phyloP scores from a whole-genome alignment of 2,329 filamentous ascomycete genomes.

The Colletotrichum costaricense region DNA sequence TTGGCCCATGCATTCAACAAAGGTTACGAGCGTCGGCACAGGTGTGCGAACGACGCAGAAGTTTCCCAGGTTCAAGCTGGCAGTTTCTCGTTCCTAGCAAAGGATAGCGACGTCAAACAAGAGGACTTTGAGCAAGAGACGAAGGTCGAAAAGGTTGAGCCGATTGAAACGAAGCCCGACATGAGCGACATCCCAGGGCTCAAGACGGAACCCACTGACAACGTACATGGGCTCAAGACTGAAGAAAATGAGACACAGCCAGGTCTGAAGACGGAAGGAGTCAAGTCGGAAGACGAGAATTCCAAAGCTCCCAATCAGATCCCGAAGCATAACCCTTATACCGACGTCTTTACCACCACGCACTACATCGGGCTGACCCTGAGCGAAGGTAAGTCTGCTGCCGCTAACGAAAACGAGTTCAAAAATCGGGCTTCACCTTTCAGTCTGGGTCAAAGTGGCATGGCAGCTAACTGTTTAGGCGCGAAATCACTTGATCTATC shows the following conservation, averaged over 20 bases:
- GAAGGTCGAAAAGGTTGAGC: conserved; percentile 13
- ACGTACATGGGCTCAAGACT: conserved; percentile 13
- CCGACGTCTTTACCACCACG: conserved; percentile 84
- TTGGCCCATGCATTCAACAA: conserved; percentile 94
- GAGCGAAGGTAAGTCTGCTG: conserved; percentile 71
- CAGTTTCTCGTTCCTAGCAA: conserved; percentile 57
- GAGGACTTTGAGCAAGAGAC: conserved; percentile 33
- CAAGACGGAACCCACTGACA: conserved; percentile 45
- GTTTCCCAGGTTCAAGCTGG: conserved; percentile 66
- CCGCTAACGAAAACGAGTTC: conserved; percentile 3
- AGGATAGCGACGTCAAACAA: conserved; percentile 45
- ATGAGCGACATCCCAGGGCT: conserved; percentile 32
- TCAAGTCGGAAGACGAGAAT: conserved; percentile 32
- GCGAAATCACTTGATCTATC: conserved; percentile 82
- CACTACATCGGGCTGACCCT: conserved; percentile 94
- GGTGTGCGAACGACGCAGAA: conserved; percentile 67
- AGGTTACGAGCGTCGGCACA: conserved; percentile 86
- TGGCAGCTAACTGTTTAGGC: conserved; percentile 57
- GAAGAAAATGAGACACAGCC: conserved; percentile 24
- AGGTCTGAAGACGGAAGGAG: conserved; percentile 12
- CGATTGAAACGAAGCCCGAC: conserved; percentile 28
- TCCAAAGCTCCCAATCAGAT: conserved; percentile 21
- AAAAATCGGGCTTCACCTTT: conserved; percentile 22
- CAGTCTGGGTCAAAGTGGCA: neutral
- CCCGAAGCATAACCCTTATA: conserved; percentile 5